Evolutionary conservation across 192 early-diverging fungal species (phyloP), one percentile per base, ranked within the genome.

Genomic region (Haplosporangium gracile): DNA sequence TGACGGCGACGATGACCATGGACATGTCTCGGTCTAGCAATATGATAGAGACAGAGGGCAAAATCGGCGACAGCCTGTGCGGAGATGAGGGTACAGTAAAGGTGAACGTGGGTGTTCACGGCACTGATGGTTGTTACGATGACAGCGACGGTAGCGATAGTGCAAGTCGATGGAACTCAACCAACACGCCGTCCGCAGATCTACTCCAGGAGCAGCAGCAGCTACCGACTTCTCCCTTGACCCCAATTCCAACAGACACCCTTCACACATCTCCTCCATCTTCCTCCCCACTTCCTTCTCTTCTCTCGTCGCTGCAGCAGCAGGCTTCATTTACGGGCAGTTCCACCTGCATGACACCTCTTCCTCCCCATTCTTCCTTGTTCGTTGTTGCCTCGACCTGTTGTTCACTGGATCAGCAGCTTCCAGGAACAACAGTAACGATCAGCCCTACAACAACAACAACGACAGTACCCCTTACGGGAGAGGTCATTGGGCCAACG

Each of bases 241-340:
- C 78, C 15, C 78, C 78, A 1, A 57, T 79, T 15, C 78, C 78
- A 63, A 72, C 53, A 26, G 78, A 15, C n/a, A 38, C 49, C 42
- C 20, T 74, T 29, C 10, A 2, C 45, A 45, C 38, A 4, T 43
- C 53, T 2, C 7, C 20, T 26, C 57, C 70, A 51, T 40, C 15
- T 34, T 63, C 70, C 38, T 26, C 40, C 39, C 10, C 77, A 36
- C n/a, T 10, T 15, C 32, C 20, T 18, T 49, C 55, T 53, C 32
- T 34, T 22, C 38, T 11, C 39, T 10, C 39, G 0, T 42, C 11
- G 7, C 0, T 26, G 36, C 70, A n/a, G 39, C 70, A 13, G 22
- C 70, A 39, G 38, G 22, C 3, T 22, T 70, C 24, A 40, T 60
- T 60, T 60, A 26, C 57, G 24, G 10, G 32, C 29, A 65, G 26